A percentile compares a stretch with the other conserved stretches of the same genome.
phyloP scores from a whole-genome alignment of 2,329 filamentous ascomycete genomes.

The Sporothrix pallida region DNA sequence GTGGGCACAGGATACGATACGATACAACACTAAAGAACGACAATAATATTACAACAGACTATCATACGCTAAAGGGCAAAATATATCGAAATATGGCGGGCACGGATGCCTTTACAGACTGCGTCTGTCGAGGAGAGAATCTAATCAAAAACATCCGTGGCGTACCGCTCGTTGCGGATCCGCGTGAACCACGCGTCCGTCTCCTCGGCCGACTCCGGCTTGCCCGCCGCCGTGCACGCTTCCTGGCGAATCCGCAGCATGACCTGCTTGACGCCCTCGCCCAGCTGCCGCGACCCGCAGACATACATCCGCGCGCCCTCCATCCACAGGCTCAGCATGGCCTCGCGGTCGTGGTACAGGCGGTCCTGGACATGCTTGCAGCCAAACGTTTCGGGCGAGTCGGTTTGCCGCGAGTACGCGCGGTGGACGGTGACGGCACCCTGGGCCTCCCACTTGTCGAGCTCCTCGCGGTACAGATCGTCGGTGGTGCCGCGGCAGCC shows the following conservation, averaged over 20 bases:
- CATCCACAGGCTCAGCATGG: constrained; percentile 46
- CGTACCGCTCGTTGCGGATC: constrained; percentile 61
- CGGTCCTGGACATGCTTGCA: constrained; percentile 53
- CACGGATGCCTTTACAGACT: too few species aligned
- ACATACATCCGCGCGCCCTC: constrained; percentile 61
- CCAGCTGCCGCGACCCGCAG: constrained; percentile 60
- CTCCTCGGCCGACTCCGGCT: constrained; percentile 44
- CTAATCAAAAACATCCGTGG: constrained; percentile 69
- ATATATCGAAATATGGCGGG: too few species aligned
- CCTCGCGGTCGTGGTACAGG: constrained; percentile 52
- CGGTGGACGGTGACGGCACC: constrained; percentile 67
- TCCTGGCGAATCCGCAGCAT: constrained; percentile 44
- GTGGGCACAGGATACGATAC: background rate
- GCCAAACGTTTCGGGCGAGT: constrained; percentile 51
- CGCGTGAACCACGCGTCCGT: constrained; percentile 56
- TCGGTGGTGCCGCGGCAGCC: constrained; percentile 37
- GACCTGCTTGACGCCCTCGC: constrained; percentile 49
- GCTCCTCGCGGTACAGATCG: constrained; percentile 58
- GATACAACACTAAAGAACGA: constrained; percentile 50
- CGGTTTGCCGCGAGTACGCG: constrained; percentile 58
- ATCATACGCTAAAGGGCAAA: background rate
- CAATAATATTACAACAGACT: background rate
- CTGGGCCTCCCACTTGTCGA: constrained; percentile 62
- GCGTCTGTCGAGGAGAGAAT: constrained; percentile 39
- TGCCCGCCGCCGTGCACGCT: constrained; percentile 39